A percentile compares a stretch with the other conserved stretches of the same genome.
Conservation (phyloP, 2,329 filamentous ascomycete genomes). For the Colletotrichum australisinense region DNA sequence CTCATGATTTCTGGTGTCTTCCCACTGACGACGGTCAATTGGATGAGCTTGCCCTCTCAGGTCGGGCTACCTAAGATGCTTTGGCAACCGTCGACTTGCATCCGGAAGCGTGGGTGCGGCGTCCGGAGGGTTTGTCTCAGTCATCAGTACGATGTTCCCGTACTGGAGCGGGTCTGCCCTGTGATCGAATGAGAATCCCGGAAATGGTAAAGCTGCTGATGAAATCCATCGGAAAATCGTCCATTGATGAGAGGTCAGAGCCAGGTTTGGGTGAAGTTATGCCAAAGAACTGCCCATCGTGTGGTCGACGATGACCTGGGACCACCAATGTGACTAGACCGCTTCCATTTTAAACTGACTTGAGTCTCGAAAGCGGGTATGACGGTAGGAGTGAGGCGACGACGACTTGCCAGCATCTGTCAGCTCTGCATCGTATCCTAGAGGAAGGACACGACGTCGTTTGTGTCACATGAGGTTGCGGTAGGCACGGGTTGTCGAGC, state of each 20-base stretch:
- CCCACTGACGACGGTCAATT: not conserved
- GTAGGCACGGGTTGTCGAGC: not conserved
- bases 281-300: not conserved
- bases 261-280: not conserved
- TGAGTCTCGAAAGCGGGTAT: not conserved
- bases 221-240: not conserved
- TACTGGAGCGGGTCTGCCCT: not conserved
- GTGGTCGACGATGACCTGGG: not conserved
- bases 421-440: not conserved
- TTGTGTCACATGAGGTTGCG: not conserved
- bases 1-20: not conserved
- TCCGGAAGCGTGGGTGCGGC: conserved; percentile 4
- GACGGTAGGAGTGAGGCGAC: not conserved
- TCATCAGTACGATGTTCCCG: conserved; percentile 14
- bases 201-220: conserved; percentile 11
- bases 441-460: not conserved
- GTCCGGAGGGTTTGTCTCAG: conserved; percentile 18
- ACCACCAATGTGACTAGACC: not conserved
- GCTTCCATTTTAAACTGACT: not conserved
- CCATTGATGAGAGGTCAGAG: not conserved
- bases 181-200: conserved; percentile 8
- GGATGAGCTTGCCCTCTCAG: not conserved
- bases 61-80: not conserved
- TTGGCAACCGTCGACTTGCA: conserved; percentile 8
- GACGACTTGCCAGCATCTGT: not conserved